A percentile compares a stretch with the other conserved stretches of the same genome.
These are phyloP conservation scores for Podila horticola DNA, from an alignment of 192 early-diverging fungal species.

Conservation along the genomic window DNA sequence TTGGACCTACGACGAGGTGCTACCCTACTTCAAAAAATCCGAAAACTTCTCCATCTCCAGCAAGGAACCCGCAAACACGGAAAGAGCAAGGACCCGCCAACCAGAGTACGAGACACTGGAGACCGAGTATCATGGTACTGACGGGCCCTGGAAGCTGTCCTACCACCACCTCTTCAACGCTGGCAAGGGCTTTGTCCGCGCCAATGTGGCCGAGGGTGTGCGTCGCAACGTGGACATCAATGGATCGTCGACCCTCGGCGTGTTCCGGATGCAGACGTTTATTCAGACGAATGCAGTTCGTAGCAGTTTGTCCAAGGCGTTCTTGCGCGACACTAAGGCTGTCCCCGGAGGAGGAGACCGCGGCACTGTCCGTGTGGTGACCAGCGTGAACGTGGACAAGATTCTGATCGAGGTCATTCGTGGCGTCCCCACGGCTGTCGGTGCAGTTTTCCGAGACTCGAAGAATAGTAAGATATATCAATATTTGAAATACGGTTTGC, in stretches of 20 bases:
- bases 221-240: slow-evolving; percentile 1
- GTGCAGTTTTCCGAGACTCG: slow-evolving; percentile 23
- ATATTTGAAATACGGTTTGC: background rate
- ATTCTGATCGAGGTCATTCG: slow-evolving; percentile 1
- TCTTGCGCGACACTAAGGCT: slow-evolving; percentile 8
- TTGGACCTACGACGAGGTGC: slow-evolving; percentile 37
- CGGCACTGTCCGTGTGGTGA: slow-evolving; percentile 20
- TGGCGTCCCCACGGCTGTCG: slow-evolving; percentile 13
- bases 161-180: slow-evolving; percentile 6
- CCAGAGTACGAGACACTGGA: slow-evolving; percentile 19
- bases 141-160: slow-evolving; percentile 22
- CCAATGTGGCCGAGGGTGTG: slow-evolving; percentile 7
- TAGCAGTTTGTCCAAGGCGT: slow-evolving; percentile 15
- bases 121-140: slow-evolving; percentile 19
- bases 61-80: background rate
- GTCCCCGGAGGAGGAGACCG: slow-evolving; percentile 23
- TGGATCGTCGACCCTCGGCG: slow-evolving; percentile 9
- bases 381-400: slow-evolving; percentile 4
- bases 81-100: background rate
- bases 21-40: slow-evolving; percentile 34
- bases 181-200: slow-evolving; percentile 22
- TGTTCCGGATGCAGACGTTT: slow-evolving; percentile 9
- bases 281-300: background rate
- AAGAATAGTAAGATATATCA: slow-evolving; percentile 6
- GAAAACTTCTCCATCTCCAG: slow-evolving; percentile 1